These are phyloP conservation scores for Globisporangium canariense DNA, from an alignment of 352 stramenopile genomes.

Conservation along the genomic window DNA sequence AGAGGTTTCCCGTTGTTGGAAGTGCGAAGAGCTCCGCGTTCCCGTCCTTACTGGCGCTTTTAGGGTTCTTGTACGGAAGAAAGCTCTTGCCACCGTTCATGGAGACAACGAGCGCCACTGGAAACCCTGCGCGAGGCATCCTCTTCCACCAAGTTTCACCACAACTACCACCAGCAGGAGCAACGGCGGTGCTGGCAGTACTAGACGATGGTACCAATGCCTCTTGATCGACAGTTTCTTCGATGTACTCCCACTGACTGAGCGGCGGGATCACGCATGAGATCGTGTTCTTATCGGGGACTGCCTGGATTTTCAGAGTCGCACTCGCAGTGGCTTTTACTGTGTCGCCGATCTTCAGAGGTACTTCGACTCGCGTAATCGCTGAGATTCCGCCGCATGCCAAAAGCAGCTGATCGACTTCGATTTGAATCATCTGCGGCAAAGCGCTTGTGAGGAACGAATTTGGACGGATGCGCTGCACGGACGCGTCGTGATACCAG, in stretches of 20 bases:
- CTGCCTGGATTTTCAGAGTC: constrained; percentile 23
- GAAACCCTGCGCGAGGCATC: constrained; percentile 28
- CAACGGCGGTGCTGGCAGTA: neutral
- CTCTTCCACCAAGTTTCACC: constrained; percentile 33
- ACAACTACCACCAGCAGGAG: neutral
- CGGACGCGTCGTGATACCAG: constrained; percentile 39
- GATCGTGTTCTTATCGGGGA: constrained; percentile 23
- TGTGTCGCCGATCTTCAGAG: constrained; percentile 8
- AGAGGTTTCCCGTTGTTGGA: constrained; percentile 25
- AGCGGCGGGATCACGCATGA: constrained; percentile 39
- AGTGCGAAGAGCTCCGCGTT: constrained; percentile 27
- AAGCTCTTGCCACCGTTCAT: constrained; percentile 45
- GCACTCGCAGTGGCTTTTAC: constrained; percentile 15
- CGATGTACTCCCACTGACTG: constrained; percentile 29
- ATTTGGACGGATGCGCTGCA: constrained; percentile 45
- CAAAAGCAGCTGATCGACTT: constrained; percentile 29
- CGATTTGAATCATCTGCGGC: constrained; percentile 35
- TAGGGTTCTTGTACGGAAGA: constrained; percentile 19
- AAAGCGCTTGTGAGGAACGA: constrained; percentile 41
- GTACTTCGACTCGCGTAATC: constrained; percentile 11
- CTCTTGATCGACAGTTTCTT: constrained; percentile 14
- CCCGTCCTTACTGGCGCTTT: constrained; percentile 7
- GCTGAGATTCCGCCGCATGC: constrained; percentile 15
- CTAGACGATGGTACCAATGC: neutral
- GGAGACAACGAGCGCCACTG: constrained; percentile 34